A percentile compares a stretch with the other conserved stretches of the same genome.
Conservation (phyloP, 305 asterid species). For the Fraxinus nigra region DNA sequence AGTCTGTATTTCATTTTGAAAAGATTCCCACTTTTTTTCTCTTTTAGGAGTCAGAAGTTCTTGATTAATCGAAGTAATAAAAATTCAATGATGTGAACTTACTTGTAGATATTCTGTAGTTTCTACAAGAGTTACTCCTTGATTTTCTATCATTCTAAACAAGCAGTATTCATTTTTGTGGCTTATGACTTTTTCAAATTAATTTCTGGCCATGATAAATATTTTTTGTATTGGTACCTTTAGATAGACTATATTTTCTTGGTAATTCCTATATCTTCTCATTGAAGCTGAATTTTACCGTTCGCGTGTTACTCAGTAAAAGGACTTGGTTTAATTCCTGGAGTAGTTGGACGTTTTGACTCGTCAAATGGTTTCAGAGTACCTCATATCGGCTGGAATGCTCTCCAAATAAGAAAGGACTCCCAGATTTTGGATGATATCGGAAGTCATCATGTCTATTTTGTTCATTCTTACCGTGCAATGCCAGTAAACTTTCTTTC, state of each 20-base stretch:
- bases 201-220: neutral
- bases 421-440: slow-evolving; percentile 76
- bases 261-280: neutral
- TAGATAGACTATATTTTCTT: neutral
- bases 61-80: neutral
- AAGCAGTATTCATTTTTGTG: neutral
- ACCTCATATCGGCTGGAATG: slow-evolving; percentile 99
- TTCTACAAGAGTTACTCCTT: neutral
- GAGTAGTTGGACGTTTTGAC: slow-evolving; percentile 88
- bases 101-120: neutral
- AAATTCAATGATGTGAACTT: neutral
- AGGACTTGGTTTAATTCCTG: slow-evolving; percentile 97
- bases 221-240: neutral
- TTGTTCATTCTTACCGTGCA: slow-evolving; percentile 95
- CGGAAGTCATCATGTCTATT: slow-evolving; percentile 80
- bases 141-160: neutral
- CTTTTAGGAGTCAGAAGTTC: neutral
- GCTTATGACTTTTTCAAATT: neutral
- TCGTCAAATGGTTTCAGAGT: slow-evolving; percentile 75
- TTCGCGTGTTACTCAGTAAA: slow-evolving; percentile 49
- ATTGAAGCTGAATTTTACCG: slow-evolving; percentile 16
- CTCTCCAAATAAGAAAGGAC: slow-evolving; percentile 55
- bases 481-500: slow-evolving; percentile 54
- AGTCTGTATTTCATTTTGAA: neutral
- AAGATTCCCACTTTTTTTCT: neutral